A percentile compares a stretch with the other conserved stretches of the same genome.
phyloP scores from a whole-genome alignment of 306 rosid genomes.

The Lathyrus oleraceus region DNA sequence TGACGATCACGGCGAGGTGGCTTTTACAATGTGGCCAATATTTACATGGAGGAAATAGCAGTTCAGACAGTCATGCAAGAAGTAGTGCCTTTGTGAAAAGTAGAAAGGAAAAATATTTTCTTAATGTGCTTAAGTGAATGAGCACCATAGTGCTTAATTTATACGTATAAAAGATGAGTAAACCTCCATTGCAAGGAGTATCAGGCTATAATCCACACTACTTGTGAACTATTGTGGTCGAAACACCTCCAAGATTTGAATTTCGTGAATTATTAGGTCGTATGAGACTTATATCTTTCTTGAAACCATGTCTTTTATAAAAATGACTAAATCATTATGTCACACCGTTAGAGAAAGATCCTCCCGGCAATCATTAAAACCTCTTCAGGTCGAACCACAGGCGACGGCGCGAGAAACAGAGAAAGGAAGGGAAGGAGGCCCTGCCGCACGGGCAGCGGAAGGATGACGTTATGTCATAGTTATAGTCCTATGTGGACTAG shows the following conservation, averaged over 20 bases:
- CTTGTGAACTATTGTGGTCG: neutral
- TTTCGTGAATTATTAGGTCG: neutral
- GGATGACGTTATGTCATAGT: neutral
- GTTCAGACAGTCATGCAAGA: neutral
- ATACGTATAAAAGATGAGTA: neutral
- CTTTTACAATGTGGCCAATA: constrained; percentile 3
- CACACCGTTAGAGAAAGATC: neutral
- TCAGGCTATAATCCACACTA: neutral
- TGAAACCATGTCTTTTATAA: neutral
- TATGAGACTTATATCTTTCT: neutral
- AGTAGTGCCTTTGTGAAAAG: neutral
- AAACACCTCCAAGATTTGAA: neutral
- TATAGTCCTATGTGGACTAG: neutral
- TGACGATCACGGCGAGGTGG: neutral
- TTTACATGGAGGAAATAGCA: neutral
- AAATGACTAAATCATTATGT: neutral
- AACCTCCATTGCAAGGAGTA: neutral
- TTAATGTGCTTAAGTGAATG: neutral
- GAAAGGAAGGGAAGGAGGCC: neutral
- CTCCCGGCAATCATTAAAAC: neutral
- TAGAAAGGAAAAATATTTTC: neutral
- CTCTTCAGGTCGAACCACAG: neutral
- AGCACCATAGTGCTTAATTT: neutral
- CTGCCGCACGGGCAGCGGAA: neutral
- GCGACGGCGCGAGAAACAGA: neutral